A percentile compares a stretch with the other conserved stretches of the same genome.
Conservation (phyloP, 176 grass and related monocot species). For the Zizania latifolia region DNA sequence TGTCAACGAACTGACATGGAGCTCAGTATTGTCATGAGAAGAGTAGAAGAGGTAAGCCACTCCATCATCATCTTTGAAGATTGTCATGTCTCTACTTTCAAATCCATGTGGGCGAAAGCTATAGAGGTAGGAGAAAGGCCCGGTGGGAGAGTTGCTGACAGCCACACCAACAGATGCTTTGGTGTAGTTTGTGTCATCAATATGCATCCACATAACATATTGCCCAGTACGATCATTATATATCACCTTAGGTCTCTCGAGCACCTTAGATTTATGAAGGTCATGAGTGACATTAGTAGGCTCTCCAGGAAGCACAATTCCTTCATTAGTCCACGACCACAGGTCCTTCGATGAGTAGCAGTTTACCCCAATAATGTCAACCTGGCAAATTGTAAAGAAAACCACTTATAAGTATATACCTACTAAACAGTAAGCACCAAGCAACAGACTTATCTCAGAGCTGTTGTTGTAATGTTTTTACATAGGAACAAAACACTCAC, state of each 20-base stretch:
- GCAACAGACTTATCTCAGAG: no score
- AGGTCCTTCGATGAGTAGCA: slow-evolving; percentile 81
- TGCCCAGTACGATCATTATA: slow-evolving; percentile 56
- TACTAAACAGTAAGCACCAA: neutral
- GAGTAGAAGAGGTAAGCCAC: slow-evolving; percentile 76
- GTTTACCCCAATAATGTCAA: slow-evolving; percentile 90
- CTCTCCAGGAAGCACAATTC: slow-evolving; percentile 67
- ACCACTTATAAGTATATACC: neutral
- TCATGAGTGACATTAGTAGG: slow-evolving; percentile 58
- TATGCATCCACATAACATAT: slow-evolving; percentile 98
- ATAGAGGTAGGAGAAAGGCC: slow-evolving; percentile 75
- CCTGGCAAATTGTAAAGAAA: slow-evolving; percentile 41
- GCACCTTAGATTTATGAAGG: slow-evolving; percentile 73
- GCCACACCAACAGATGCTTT: slow-evolving; percentile 81
- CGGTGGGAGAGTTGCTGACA: slow-evolving; percentile 51
- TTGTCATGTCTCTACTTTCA: slow-evolving; percentile 85
- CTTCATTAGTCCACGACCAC: slow-evolving; percentile 86
- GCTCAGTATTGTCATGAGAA: slow-evolving; percentile 59
- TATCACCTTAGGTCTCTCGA: slow-evolving; percentile 94
- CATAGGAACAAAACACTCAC: neutral
- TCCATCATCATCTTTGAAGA: slow-evolving; percentile 85
- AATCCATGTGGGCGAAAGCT: slow-evolving; percentile 76
- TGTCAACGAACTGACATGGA: slow-evolving; percentile 74
- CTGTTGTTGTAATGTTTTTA: neutral
- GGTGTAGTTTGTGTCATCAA: slow-evolving; percentile 78